Percentiles rank a stretch among this genome's conserved stretches.
These are phyloP conservation scores for Microsporum canis DNA, from an alignment of 2,329 filamentous ascomycete species.

Conservation along the genomic window DNA sequence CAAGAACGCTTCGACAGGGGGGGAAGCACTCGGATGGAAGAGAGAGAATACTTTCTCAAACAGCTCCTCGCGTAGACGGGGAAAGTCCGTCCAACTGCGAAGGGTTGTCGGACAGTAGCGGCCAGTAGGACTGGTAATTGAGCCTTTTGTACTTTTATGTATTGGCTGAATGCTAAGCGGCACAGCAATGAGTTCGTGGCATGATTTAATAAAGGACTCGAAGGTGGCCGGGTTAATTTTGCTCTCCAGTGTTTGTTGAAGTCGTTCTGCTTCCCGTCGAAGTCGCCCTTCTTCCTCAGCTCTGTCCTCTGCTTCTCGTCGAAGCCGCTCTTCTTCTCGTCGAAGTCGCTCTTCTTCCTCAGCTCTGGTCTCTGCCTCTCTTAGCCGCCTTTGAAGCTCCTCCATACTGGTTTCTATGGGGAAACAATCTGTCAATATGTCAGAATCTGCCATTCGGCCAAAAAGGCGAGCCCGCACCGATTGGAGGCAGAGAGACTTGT, in stretches of 20 bases:
- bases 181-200: slow-evolving; percentile 10
- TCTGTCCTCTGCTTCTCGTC: neutral
- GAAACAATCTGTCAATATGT: neutral
- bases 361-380: neutral
- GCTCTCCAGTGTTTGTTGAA: neutral
- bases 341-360: neutral
- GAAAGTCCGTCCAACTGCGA: neutral
- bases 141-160: slow-evolving; percentile 8
- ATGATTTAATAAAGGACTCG: slow-evolving; percentile 9
- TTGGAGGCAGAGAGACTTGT: too few relatives aligned
- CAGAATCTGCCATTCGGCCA: neutral
- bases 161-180: slow-evolving; percentile 10
- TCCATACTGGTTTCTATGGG: neutral
- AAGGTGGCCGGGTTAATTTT: slow-evolving; percentile 6
- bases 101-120: slow-evolving; percentile 1
- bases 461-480: neutral
- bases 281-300: neutral
- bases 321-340: neutral
- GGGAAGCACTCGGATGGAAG: neutral
- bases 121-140: neutral
- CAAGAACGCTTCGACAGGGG: neutral
- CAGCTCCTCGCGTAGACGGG: neutral
- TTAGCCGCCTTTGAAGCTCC: neutral
- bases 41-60: neutral
- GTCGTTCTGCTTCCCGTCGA: neutral